phyloP scores from a whole-genome alignment of 2,329 filamentous ascomycete species.

The Nemania serpens region DNA sequence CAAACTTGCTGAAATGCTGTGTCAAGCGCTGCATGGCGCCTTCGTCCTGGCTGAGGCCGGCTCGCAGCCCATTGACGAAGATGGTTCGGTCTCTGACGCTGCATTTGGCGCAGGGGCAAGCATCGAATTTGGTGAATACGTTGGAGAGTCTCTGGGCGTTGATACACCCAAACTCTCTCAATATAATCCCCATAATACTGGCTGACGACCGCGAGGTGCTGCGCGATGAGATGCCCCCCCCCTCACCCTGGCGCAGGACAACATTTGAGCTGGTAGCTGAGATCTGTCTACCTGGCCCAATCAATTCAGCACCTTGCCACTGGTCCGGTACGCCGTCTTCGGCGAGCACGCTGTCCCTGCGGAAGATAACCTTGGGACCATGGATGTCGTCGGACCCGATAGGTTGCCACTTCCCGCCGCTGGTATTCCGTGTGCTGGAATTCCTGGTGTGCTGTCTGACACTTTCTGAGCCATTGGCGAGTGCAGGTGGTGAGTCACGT shows the following conservation, averaged over 20 bases:
- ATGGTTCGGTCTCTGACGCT: slow-evolving; percentile 21
- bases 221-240: no score
- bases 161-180: slow-evolving; percentile 12
- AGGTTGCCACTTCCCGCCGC: slow-evolving; percentile 18
- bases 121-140: slow-evolving; percentile 14
- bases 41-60: neutral
- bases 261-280: slow-evolving; percentile 2
- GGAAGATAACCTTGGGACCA: slow-evolving; percentile 28
- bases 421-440: neutral
- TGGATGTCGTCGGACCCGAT: slow-evolving; percentile 25
- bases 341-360: slow-evolving; percentile 10
- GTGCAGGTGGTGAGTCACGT: neutral
- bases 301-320: no score
- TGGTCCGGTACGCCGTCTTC: no score
- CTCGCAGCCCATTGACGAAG: slow-evolving; percentile 16
- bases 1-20: slow-evolving; percentile 25
- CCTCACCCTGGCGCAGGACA: no score
- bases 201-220: no score
- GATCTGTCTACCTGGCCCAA: neutral
- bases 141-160: slow-evolving; percentile 1
- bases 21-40: neutral
- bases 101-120: slow-evolving; percentile 29
- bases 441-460: neutral
- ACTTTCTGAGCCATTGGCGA: neutral
- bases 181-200: no score